Conservation (phyloP, 345 rosid genomes). For the Camelina hispida region DNA sequence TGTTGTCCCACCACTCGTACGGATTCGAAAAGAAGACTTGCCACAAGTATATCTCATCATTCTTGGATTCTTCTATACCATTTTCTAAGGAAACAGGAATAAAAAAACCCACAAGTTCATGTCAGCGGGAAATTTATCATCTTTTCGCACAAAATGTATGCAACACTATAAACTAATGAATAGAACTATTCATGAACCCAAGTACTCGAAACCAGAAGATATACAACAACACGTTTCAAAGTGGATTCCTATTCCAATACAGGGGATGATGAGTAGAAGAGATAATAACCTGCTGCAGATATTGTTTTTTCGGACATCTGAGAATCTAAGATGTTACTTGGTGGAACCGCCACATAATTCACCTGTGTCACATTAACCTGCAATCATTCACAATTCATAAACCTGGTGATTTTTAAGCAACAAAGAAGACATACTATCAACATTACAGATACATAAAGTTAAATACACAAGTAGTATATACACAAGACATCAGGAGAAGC, state of each 20-base stretch:
- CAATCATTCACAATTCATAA: not conserved
- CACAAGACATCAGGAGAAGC: not conserved
- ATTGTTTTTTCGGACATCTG: slow-evolving; percentile 33
- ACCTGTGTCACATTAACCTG: slow-evolving; percentile 67
- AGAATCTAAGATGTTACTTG: slow-evolving; percentile 28
- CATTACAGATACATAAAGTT: slow-evolving; percentile 17
- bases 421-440: not conserved
- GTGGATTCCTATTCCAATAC: not conserved
- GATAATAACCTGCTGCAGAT: slow-evolving; percentile 50
- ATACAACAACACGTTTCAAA: not conserved
- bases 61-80: slow-evolving; percentile 31
- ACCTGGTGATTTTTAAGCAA: not conserved
- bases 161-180: not conserved
- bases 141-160: not conserved
- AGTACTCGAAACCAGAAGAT: slow-evolving; percentile 5
- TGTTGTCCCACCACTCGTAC: slow-evolving; percentile 85
- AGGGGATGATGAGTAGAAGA: not conserved
- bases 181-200: not conserved
- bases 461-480: not conserved
- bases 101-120: slow-evolving; percentile 25
- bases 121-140: not conserved
- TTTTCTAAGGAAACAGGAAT: slow-evolving; percentile 19
- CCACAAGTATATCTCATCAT: slow-evolving; percentile 62
- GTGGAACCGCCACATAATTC: slow-evolving; percentile 50
- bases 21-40: slow-evolving; percentile 72